Percentiles rank a stretch among this genome's conserved stretches.
These are phyloP conservation scores for Nannochloris sp. DNA, from an alignment of 139 green algal species.

Conservation along the genomic window DNA sequence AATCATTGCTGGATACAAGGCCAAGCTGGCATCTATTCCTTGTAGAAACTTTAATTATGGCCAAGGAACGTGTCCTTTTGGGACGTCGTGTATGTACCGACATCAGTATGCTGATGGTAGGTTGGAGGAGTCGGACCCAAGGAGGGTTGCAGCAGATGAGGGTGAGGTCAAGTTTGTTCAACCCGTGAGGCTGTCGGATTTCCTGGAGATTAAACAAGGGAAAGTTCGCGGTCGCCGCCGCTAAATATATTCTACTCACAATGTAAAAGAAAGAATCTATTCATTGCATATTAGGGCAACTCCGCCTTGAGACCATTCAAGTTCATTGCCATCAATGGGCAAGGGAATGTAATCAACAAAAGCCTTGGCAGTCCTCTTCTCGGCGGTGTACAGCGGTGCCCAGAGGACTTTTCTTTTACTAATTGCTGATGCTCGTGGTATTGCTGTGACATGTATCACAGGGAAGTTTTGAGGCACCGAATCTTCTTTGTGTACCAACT, in stretches of 20 bases:
- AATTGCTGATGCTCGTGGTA: constrained; percentile 51
- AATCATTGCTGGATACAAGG: constrained; percentile 49
- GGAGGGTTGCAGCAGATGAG: constrained; percentile 22
- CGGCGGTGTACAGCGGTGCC: constrained; percentile 73
- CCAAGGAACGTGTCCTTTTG: constrained; percentile 59
- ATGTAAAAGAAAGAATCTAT: not conserved
- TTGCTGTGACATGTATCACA: constrained; percentile 42
- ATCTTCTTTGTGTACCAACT: too few species aligned
- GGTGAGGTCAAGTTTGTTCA: constrained; percentile 20
- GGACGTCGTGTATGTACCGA: constrained; percentile 76
- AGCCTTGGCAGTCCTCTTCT: constrained; percentile 69
- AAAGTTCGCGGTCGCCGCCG: not conserved
- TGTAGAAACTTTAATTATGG: constrained; percentile 55
- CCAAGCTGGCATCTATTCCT: constrained; percentile 38
- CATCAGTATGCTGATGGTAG: constrained; percentile 56
- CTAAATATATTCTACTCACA: not conserved
- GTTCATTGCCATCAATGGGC: constrained; percentile 65
- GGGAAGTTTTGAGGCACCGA: constrained; percentile 62
- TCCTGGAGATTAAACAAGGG: constrained; percentile 7
- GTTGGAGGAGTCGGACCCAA: constrained; percentile 17
- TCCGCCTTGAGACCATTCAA: constrained; percentile 83
- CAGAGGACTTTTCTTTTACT: constrained; percentile 59
- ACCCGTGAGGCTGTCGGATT: constrained; percentile 25
- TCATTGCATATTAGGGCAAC: constrained; percentile 40
- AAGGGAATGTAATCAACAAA: constrained; percentile 85